These are phyloP conservation scores for Tripterygium wilfordii DNA, from an alignment of 177 flowering plant genomes.

Conservation along the genomic window DNA sequence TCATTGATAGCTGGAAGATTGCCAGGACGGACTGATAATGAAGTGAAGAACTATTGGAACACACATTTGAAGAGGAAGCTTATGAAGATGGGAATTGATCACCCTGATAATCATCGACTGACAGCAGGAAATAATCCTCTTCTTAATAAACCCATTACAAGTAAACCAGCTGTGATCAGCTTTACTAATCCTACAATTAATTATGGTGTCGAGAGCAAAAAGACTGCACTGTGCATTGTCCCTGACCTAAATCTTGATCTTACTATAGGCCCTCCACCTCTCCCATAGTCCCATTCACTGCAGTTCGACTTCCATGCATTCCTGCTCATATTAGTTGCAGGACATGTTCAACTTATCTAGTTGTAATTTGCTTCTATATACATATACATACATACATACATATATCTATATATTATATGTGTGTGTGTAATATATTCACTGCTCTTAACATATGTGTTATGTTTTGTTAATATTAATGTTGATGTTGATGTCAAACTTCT, in stretches of 20 bases:
- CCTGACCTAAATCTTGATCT: not conserved
- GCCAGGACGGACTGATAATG: slow-evolving; percentile 39
- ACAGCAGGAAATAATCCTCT: slow-evolving; percentile 8
- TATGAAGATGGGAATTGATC: slow-evolving; percentile 39
- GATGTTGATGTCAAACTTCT: no score
- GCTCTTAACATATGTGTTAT: no score
- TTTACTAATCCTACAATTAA: not conserved
- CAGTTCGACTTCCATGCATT: no score
- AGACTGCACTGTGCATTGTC: not conserved
- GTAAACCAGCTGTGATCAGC: not conserved
- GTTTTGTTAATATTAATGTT: no score
- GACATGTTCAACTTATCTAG: no score
- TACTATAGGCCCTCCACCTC: not conserved
- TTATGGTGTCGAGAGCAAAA: not conserved
- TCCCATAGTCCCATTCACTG: no score
- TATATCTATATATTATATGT: no score
- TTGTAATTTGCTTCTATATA: no score
- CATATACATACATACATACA: no score
- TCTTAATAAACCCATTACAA: not conserved
- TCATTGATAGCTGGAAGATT: slow-evolving; percentile 60
- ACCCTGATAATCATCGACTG: slow-evolving; percentile 41
- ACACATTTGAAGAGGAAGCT: slow-evolving; percentile 47
- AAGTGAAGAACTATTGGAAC: slow-evolving; percentile 66
- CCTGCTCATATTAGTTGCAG: no score
- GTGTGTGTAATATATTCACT: no score